Conservation (phyloP, 805 yeast genomes). For the Ogataea angusta region DNA sequence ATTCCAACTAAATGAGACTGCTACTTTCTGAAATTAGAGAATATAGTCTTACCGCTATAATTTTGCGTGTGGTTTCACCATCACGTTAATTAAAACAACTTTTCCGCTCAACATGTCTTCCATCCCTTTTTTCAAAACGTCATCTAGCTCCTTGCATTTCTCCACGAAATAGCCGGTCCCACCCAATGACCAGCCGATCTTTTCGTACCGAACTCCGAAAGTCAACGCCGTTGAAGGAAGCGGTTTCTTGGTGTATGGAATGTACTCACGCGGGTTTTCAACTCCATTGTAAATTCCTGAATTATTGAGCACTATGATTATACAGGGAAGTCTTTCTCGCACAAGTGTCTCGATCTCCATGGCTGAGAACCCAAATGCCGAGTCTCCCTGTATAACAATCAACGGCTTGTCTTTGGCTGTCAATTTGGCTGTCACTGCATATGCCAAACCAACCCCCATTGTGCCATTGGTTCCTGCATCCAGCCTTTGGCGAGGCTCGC, state of each 20-base stretch:
- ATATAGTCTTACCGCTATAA: slow-evolving; percentile 1
- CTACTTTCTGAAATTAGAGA: not conserved
- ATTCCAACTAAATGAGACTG: not conserved
- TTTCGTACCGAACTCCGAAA: slow-evolving; percentile 54
- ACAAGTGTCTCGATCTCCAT: slow-evolving; percentile 72
- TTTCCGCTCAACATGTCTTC: slow-evolving; percentile 34
- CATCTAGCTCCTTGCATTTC: slow-evolving; percentile 38
- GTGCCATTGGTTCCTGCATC: slow-evolving; percentile 79
- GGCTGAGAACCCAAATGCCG: slow-evolving; percentile 74
- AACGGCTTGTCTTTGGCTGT: slow-evolving; percentile 43
- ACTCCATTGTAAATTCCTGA: slow-evolving; percentile 71
- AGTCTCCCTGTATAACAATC: slow-evolving; percentile 68
- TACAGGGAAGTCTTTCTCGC: slow-evolving; percentile 48
- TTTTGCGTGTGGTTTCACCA: slow-evolving; percentile 10
- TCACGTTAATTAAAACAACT: slow-evolving; percentile 47
- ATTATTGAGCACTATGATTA: slow-evolving; percentile 67
- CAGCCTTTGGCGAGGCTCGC: slow-evolving; percentile 49
- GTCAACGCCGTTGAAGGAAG: slow-evolving; percentile 61
- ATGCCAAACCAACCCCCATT: slow-evolving; percentile 74
- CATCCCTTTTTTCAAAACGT: slow-evolving; percentile 30
- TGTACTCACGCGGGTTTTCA: slow-evolving; percentile 25
- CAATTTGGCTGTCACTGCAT: slow-evolving; percentile 59
- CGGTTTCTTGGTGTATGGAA: slow-evolving; percentile 21
- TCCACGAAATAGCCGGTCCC: slow-evolving; percentile 48
- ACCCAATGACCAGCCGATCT: slow-evolving; percentile 54